These are phyloP conservation scores for Didymella sp. DNA, from an alignment of 2,329 filamentous ascomycete genomes.

Conservation along the genomic window DNA sequence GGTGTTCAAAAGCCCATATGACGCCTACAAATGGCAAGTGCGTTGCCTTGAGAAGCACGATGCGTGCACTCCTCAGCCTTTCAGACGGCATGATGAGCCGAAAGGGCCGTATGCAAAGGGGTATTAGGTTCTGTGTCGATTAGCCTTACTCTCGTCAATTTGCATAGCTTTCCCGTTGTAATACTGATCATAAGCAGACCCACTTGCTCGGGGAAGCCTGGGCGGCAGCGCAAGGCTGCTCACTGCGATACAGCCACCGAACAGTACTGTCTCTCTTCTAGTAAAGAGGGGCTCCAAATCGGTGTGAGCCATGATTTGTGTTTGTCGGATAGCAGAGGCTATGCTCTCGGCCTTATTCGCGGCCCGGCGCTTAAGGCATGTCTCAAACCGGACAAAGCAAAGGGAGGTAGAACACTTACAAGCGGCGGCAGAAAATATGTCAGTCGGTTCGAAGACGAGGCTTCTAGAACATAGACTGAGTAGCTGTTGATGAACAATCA, in stretches of 20 bases:
- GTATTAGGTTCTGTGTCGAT: constrained; percentile 69
- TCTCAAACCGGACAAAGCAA: constrained; percentile 39
- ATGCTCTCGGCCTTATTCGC: constrained; percentile 35
- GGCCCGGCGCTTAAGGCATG: constrained; percentile 45
- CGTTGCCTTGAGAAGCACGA: constrained; percentile 65
- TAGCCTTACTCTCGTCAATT: constrained; percentile 36
- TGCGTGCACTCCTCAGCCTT: constrained; percentile 66
- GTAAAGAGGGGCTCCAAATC: constrained; percentile 8
- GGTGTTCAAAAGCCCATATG: constrained; percentile 71
- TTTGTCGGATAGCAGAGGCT: constrained; percentile 34
- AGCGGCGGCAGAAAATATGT: constrained; percentile 58
- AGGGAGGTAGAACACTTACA: constrained; percentile 45
- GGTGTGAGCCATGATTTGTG: constrained; percentile 27
- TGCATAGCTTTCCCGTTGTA: neutral
- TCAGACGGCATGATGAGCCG: constrained; percentile 71
- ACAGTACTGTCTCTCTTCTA: constrained; percentile 1
- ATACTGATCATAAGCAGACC: neutral
- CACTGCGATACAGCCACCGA: constrained; percentile 12
- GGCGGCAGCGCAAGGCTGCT: constrained; percentile 35
- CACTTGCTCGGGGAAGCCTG: constrained; percentile 30
- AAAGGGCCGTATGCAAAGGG: constrained; percentile 74
- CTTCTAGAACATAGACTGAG: constrained; percentile 63
- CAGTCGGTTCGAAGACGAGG: constrained; percentile 56
- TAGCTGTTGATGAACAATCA: constrained; percentile 63
- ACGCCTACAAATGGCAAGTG: constrained; percentile 72